Evolutionary conservation across 2,329 filamentous ascomycete genomes (phyloP), one percentile per base, ranked within the genome.

Genomic region (Raffaelea albimanens): DNA sequence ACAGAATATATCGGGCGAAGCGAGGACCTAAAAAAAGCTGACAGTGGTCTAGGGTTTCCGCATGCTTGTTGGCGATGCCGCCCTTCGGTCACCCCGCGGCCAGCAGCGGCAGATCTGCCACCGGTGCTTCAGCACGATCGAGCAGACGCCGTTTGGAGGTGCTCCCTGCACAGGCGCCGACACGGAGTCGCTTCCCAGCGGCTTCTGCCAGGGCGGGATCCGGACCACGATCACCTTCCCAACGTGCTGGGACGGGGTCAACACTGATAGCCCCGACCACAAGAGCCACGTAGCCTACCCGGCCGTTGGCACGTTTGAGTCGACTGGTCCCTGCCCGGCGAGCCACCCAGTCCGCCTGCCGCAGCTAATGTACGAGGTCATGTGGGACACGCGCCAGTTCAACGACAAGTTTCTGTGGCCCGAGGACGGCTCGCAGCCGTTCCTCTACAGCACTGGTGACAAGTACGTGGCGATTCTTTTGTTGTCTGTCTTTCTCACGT

Each of bases 221-320:
- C 66, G 68, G 57, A 64, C 64, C 2, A 65, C 66, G n/a, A 59
- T 69, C 45, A 65, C 67, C 19, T 70, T 71, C 55, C 63, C 63
- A 2, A 63, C 63, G 16, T 79, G 75, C 64, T 79, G 76, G 75
- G 67, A 79, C 51, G 76, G 76, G 36, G 63, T 64, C 38, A 31
- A 20, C 18, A 31, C 38, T 3, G 73, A 77, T 56, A 63, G 65
- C 14, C 51, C 64, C 1, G 67, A 77, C 56, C 72, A 67, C 57
- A 65, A 57, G 43, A 54, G 50, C 22, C 59, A 62, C 47, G 55
- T 79, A 52, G 63, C 68, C 2, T 79, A 78, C 52, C 74, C 73
- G 1, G 47, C 40, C 11, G 54, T 44, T 7, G 59, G 60, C 3
- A 56, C 53, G 9, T 63, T 63, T 44, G 58, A 60, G 40, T 53